These are phyloP conservation scores for Pisolithus orientalis DNA, from an alignment of 768 basidiomycete species.

Conservation along the genomic window DNA sequence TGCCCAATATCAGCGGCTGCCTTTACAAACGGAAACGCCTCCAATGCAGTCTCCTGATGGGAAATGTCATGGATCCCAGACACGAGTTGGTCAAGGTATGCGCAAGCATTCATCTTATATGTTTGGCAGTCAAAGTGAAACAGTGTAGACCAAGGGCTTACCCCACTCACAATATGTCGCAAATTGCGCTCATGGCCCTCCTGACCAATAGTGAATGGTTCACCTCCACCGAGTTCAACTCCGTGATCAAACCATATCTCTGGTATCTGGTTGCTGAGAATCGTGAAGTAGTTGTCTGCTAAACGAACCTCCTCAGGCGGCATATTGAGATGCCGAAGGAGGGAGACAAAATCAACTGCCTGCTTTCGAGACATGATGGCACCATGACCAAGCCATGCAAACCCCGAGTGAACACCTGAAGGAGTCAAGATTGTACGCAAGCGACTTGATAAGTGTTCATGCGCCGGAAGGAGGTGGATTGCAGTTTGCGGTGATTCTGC, in stretches of 20 bases:
- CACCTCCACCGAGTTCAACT: conserved; percentile 52
- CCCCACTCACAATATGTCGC: conserved; percentile 47
- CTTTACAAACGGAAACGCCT: conserved; percentile 7
- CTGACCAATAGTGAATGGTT: conserved; percentile 54
- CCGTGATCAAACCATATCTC: conserved; percentile 63
- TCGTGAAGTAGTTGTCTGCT: conserved; percentile 67
- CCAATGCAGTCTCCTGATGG: background rate
- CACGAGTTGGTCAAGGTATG: conserved; percentile 35
- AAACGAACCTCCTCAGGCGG: conserved; percentile 49
- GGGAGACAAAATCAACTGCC: conserved; percentile 41
- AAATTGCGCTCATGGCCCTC: conserved; percentile 55
- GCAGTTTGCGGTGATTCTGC: conserved; percentile 16
- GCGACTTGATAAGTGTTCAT: conserved; percentile 52
- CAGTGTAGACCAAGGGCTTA: background rate
- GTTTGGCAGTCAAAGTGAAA: background rate
- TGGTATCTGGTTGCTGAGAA: conserved; percentile 48
- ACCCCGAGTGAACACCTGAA: conserved; percentile 42
- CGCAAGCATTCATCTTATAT: conserved; percentile 38
- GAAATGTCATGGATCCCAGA: background rate
- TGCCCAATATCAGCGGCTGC: background rate
- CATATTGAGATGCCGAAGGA: conserved; percentile 38
- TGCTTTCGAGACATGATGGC: conserved; percentile 42
- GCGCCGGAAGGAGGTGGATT: conserved; percentile 54
- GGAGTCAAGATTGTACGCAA: conserved; percentile 38
- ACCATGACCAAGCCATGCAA: conserved; percentile 66